Conservation (phyloP, 139 green algal species). For the Chlorella vulgaris region DNA sequence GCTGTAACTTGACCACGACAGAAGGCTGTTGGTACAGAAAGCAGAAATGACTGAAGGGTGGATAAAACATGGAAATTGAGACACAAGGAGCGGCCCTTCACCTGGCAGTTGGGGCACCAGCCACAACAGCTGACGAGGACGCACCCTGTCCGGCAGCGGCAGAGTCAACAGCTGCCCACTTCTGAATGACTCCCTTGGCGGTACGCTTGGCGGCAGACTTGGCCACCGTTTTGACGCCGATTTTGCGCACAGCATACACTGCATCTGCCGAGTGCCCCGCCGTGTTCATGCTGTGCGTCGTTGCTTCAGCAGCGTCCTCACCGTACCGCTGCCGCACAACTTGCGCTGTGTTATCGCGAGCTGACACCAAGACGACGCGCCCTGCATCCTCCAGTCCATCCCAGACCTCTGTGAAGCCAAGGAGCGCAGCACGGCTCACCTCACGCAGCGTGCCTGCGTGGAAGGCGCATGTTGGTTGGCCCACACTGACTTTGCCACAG, state of each 20-base stretch:
- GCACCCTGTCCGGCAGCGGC: too few relatives aligned
- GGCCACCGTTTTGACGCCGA: conserved; percentile 23
- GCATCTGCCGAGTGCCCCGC: conserved; percentile 11
- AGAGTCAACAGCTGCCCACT: conserved; percentile 4
- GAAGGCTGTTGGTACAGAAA: too few relatives aligned
- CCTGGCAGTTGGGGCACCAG: too few relatives aligned
- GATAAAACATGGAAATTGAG: too few relatives aligned
- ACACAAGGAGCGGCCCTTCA: too few relatives aligned
- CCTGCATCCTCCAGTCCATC: conserved; percentile 33
- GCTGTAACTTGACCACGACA: too few relatives aligned
- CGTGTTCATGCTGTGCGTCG: conserved; percentile 20
- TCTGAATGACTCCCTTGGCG: conserved; percentile 26
- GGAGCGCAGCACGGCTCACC: conserved; percentile 6
- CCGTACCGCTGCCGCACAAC: conserved; percentile 39
- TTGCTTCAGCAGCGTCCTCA: background rate
- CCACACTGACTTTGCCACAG: too few relatives aligned
- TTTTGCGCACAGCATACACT: background rate
- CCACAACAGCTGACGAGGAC: too few relatives aligned
- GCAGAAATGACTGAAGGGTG: too few relatives aligned
- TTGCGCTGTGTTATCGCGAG: background rate
- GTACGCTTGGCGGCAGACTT: conserved; percentile 28
- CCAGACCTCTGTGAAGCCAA: conserved; percentile 30
- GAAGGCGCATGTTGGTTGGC: too few relatives aligned
- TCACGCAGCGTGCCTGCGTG: conserved; percentile 27
- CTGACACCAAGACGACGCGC: too few relatives aligned